Base-by-base conservation (phyloP, 805 yeast genomes). In the Candida lessepsii region DNA sequence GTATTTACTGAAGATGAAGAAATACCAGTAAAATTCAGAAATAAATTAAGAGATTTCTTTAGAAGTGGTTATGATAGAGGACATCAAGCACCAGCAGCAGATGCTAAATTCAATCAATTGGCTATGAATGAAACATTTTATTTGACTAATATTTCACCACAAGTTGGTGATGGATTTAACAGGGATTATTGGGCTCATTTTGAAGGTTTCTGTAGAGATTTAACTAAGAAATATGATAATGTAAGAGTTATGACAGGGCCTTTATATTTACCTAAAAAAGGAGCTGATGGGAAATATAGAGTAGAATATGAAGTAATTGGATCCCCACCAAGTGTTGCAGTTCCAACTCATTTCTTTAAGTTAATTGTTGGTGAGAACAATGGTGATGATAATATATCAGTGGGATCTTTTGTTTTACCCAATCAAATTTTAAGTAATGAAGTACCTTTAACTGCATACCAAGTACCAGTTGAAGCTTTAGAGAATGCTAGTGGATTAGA, bases 131-230 rank as follows among this genome's bases (percentile, higher is more conserved):
- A 91, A 60, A 93, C 99, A 0, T 93, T 93, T 56, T 78, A 70
- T 48, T 67, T 93, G 52, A 83, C 96, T 5, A 93, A 93, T 62
- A 91, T 93, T 74, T 78, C 95, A 6, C 99, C 99, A 1, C 99
- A 93, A 61, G 96, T 93, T 3, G 99, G 99, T 3, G 95, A 84
- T 4, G 99, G 99, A 0, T 93, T 93, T 69, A 93, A 93, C 65
- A 75, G 99, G 52, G 98, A 93, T 59, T 70, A 93, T 60, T 93
- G 99, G 99, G 95, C 98, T 0, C 96, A 89, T 60, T 79, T 93
- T 44, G 99, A 93, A 62, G 85, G 86, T 54, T 93, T 93, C 58
- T 79, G 83, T 33, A 74, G 99, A 47, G 73, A 86, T 40, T 72
- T 91, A 47, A 85, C 96, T 4, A 53, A 65, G n/a, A 69, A 71